Evolutionary conservation across 192 early-diverging fungal species (phyloP).

Genomic region (Glomus cerebriforme): DNA sequence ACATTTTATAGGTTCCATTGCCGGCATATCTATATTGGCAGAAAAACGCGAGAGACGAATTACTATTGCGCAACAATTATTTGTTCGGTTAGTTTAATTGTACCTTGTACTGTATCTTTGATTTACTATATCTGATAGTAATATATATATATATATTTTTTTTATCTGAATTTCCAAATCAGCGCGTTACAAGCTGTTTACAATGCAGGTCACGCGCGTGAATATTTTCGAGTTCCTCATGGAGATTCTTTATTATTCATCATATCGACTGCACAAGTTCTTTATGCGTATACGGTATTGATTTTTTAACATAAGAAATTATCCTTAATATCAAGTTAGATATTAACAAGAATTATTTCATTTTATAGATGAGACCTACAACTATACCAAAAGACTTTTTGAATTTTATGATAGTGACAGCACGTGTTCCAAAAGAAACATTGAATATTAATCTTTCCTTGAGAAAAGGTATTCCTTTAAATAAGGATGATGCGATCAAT

Average conservation of each 20-base stretch:
- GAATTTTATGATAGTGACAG: constrained; percentile 65
- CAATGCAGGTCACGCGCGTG: constrained; percentile 55
- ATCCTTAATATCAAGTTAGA: neutral
- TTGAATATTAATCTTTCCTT: constrained; percentile 61
- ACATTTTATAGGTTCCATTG: constrained; percentile 45
- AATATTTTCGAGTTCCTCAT: constrained; percentile 56
- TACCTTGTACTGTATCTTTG: constrained; percentile 1
- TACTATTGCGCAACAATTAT: constrained; percentile 57
- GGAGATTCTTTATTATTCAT: constrained; percentile 58
- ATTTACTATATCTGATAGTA: too few relatives aligned
- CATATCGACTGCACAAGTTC: constrained; percentile 53
- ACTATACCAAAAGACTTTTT: constrained; percentile 60
- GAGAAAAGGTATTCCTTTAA: constrained; percentile 45
- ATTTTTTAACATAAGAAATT: neutral
- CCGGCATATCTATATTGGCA: constrained; percentile 54
- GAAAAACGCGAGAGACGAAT: constrained; percentile 58
- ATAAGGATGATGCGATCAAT: constrained; percentile 38
- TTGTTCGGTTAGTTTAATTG: constrained; percentile 51
- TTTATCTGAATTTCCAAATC: neutral
- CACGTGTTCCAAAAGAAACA: constrained; percentile 55
- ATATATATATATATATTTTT: constrained; percentile 3
- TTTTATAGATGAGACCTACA: constrained; percentile 55
- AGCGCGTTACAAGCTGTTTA: constrained; percentile 59
- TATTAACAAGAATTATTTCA: neutral
- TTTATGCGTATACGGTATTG: constrained; percentile 64